These are phyloP conservation scores for Geranomyces variabilis DNA, from an alignment of 192 early-diverging fungal species.

Conservation along the genomic window DNA sequence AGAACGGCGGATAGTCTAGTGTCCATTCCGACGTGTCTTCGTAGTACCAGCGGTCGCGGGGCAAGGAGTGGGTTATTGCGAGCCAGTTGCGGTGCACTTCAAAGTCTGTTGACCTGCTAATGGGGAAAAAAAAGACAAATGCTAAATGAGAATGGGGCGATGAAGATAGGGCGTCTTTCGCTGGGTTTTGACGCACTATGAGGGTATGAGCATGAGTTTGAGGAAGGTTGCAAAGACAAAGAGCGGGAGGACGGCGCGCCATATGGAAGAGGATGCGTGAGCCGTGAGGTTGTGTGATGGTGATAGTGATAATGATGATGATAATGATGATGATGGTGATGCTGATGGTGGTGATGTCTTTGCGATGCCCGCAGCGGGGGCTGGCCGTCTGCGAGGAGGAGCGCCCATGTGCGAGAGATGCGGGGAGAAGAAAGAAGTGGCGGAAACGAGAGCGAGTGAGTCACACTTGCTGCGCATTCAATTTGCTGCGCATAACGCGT, in stretches of 20 bases:
- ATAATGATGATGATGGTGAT: too few species aligned
- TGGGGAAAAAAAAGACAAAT: not conserved
- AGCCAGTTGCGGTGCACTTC: conserved; percentile 99
- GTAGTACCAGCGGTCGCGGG: conserved; percentile 83
- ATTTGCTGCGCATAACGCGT: too few species aligned
- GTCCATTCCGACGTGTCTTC: conserved; percentile 91
- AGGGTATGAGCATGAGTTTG: conserved; percentile 73
- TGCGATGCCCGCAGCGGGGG: too few species aligned
- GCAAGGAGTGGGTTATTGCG: conserved; percentile 84
- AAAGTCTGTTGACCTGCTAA: conserved; percentile 88
- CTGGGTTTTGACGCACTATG: conserved; percentile 75
- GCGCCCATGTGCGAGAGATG: too few species aligned
- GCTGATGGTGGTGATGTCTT: too few species aligned
- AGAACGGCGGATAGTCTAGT: conserved; percentile 96
- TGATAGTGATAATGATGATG: too few species aligned
- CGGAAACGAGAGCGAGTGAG: too few species aligned
- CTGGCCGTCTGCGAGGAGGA: too few species aligned
- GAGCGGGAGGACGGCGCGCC: conserved; percentile 23
- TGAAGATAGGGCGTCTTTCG: too few species aligned
- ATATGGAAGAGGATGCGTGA: not conserved
- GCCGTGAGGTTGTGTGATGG: too few species aligned
- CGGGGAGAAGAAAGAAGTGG: too few species aligned
- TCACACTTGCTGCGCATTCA: too few species aligned
- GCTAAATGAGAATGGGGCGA: not conserved
- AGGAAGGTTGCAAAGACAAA: conserved; percentile 38